Base-by-base conservation (phyloP, 2,329 filamentous ascomycete species). In the Knoxdaviesia proteae region DNA sequence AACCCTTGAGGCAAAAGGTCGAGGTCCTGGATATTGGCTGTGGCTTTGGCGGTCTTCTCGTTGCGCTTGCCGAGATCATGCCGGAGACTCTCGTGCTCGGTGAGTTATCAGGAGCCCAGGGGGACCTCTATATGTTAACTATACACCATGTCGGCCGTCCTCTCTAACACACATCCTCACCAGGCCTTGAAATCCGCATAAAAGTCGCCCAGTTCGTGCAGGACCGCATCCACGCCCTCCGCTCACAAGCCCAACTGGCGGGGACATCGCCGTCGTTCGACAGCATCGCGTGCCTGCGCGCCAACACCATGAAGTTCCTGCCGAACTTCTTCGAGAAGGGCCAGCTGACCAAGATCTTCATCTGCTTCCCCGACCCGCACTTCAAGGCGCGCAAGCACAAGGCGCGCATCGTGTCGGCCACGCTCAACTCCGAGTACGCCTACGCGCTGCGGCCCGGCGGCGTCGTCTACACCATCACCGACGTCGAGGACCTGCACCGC, bases 281-380 rank as follows among this genome's bases (percentile, higher is more conserved):
- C 55, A 98, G 98, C 58, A 79, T 88, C 43, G 77, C 81, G 34
- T 92, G 84, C 55, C 66, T 98, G 40, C 79, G 90, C 47, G 83
- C 84, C 49, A 98, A 98, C 63, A 84, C 84, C 5, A 98, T 98
- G 90, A 98, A 98, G 58, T 98, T 96, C 60, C 67, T 98, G n/a
- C 88, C 92, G 47, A 96, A 98, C 56, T 94, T 94, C 67, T 96
- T 98, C 67, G 65, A 62, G 43, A 81, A 78, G 53, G 67, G 63
- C 9, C 87, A 94, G 56, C 73, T 98, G 9, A 73, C 70, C 48
- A 92, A 92, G 56, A 83, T 96, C 55, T 98, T 98, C 59, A 82
- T 98, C 52, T 98, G 90, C 65, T 98, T 98, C 56, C 90, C 90
- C 0, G 90, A 98, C 54, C 90, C 90, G 46, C 90, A 98, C 61